A percentile compares a stretch with the other conserved stretches of the same genome.
Conservation (phyloP, 345 rosid genomes). For the Eucalyptus fibrosa region DNA sequence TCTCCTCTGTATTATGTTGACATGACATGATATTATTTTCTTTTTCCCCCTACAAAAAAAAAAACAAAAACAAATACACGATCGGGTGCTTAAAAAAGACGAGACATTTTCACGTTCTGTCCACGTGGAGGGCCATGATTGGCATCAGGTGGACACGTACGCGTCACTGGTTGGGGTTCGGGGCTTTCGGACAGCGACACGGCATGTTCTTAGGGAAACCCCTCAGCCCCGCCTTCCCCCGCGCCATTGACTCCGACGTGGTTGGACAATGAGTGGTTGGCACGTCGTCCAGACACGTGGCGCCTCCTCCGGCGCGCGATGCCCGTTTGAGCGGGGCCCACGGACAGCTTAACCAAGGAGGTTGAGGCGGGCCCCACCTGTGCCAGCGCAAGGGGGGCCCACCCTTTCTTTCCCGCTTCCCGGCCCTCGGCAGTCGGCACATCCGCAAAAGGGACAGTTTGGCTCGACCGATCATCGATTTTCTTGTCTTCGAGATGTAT, state of each 20-base stretch:
- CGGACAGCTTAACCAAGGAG: neutral
- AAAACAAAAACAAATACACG: fast-evolving
- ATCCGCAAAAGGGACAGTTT: neutral
- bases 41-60: neutral
- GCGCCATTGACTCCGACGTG: neutral
- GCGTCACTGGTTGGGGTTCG: neutral
- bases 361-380: neutral
- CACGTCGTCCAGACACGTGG: neutral
- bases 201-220: neutral
- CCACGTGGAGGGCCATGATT: neutral
- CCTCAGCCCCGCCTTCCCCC: neutral
- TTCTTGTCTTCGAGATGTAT: neutral
- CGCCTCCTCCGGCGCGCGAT: neutral
- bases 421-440: neutral
- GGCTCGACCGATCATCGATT: neutral
- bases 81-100: neutral
- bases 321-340: neutral
- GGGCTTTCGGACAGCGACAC: neutral
- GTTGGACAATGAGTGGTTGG: neutral
- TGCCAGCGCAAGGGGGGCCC: neutral
- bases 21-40: neutral
- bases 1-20: neutral
- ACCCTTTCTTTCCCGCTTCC: neutral
- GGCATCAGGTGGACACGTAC: neutral
- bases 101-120: neutral